phyloP scores from a whole-genome alignment of 202 grass and related monocot species.

The Cymbopogon flexuosus region DNA sequence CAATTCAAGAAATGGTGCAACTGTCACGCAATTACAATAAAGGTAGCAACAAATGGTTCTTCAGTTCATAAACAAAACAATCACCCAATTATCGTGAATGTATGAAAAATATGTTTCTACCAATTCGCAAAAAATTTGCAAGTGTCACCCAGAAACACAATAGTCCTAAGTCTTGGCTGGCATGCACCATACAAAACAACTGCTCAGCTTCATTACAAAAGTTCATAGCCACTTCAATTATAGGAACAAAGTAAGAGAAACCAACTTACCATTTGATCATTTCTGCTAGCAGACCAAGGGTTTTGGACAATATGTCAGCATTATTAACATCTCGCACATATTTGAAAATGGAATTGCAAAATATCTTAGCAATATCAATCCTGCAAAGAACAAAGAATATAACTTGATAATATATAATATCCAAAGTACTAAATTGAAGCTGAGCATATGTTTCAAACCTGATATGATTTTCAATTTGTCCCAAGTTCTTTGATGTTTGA shows the following conservation, averaged over 20 bases:
- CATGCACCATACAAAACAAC: not conserved
- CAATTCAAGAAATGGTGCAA: not conserved
- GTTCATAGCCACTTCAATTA: not conserved
- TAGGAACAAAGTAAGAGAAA: not conserved
- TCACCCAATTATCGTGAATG: not conserved
- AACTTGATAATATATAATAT: constrained; percentile 13
- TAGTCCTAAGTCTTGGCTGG: not conserved
- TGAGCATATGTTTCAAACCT: constrained; percentile 49
- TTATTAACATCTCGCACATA: constrained; percentile 56
- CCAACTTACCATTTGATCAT: constrained; percentile 78
- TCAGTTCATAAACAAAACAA: not conserved
- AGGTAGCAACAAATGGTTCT: not conserved
- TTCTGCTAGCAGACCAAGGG: constrained; percentile 59
- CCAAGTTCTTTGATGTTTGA: constrained; percentile 48
- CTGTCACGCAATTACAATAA: not conserved
- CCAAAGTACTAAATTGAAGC: constrained; percentile 17
- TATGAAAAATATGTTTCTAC: not conserved
- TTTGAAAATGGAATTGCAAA: constrained; percentile 69
- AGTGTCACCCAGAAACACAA: not conserved
- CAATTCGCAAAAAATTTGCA: not conserved
- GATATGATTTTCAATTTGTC: constrained; percentile 48
- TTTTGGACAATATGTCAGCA: constrained; percentile 56
- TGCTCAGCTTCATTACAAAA: not conserved
- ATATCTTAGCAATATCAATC: constrained; percentile 71
- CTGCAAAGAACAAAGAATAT: constrained; percentile 44